Percentiles rank a stretch among this genome's conserved stretches.
phyloP scores from a whole-genome alignment of 768 basidiomycete genomes.

The Russula earlei region DNA sequence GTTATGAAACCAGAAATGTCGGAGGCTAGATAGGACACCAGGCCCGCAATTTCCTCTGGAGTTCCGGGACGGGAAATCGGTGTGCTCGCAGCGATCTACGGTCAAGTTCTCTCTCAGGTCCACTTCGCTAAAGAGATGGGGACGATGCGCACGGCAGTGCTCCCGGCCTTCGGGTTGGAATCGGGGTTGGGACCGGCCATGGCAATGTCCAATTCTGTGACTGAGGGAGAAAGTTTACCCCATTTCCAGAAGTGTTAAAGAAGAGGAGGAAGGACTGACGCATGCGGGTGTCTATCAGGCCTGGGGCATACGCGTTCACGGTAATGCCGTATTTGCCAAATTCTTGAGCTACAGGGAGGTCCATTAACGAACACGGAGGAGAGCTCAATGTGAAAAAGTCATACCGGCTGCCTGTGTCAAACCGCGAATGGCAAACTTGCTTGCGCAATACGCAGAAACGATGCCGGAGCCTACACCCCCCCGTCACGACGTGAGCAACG shows the following conservation, averaged over 20 bases:
- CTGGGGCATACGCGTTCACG: constrained; percentile 23
- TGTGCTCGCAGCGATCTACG: background rate
- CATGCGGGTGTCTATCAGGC: constrained; percentile 18
- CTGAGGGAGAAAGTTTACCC: background rate
- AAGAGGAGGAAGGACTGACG: constrained; percentile 5
- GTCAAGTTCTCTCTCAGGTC: background rate
- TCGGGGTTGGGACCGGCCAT: background rate
- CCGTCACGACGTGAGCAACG: background rate
- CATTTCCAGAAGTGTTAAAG: background rate
- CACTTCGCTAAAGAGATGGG: background rate
- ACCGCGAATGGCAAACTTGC: constrained; percentile 23
- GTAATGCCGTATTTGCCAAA: constrained; percentile 19
- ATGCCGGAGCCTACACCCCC: background rate
- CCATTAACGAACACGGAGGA: background rate
- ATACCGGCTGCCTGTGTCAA: constrained; percentile 20
- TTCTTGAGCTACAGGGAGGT: constrained; percentile 13
- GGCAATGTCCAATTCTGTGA: background rate
- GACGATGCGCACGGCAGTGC: background rate
- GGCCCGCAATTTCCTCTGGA: constrained; percentile 18
- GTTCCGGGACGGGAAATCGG: constrained; percentile 2
- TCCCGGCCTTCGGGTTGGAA: background rate
- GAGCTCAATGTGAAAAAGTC: background rate
- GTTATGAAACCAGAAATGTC: constrained; percentile 18
- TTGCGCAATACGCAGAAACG: constrained; percentile 10
- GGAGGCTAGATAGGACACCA: constrained; percentile 19